phyloP scores from a whole-genome alignment of 1,284 basidiomycete species.

The Ustilago xerochloae region DNA sequence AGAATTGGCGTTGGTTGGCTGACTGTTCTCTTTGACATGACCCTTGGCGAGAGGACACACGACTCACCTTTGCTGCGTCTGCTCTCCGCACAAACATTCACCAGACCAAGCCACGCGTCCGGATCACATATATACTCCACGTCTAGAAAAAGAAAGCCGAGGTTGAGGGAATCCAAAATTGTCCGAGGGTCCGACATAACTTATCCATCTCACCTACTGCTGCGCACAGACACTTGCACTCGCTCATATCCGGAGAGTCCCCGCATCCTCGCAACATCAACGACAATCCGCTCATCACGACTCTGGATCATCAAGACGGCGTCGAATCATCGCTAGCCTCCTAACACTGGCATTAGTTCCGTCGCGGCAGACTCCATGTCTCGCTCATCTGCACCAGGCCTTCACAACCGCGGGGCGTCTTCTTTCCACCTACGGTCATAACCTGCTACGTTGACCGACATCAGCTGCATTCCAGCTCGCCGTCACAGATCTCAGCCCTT shows the following conservation, averaged over 20 bases:
- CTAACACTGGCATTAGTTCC: no score
- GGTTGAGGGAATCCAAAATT: slow-evolving; percentile 1
- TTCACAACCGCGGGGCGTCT: slow-evolving; percentile 2
- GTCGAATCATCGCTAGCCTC: no score
- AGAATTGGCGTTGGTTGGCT: neutral
- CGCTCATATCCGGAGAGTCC: neutral
- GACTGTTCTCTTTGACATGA: neutral
- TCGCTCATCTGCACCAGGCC: slow-evolving; percentile 4
- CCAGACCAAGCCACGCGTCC: slow-evolving; percentile 3
- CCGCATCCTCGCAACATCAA: slow-evolving; percentile 3
- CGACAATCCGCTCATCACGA: neutral
- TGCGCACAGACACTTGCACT: slow-evolving; percentile 7
- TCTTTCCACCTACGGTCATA: slow-evolving; percentile 16
- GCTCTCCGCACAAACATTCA: neutral
- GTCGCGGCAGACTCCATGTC: slow-evolving; percentile 19
- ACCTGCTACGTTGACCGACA: neutral
- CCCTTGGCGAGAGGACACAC: no score
- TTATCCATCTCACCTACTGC: neutral
- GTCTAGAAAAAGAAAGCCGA: slow-evolving; percentile 17
- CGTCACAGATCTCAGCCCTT: neutral
- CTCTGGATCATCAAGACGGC: no score
- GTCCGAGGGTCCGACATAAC: slow-evolving; percentile 14
- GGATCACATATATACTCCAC: slow-evolving; percentile 19
- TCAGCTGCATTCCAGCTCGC: neutral
- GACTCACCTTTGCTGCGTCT: no score